Evolutionary conservation across 306 rosid species (phyloP).

Genomic region (Cucumis cinereus): DNA sequence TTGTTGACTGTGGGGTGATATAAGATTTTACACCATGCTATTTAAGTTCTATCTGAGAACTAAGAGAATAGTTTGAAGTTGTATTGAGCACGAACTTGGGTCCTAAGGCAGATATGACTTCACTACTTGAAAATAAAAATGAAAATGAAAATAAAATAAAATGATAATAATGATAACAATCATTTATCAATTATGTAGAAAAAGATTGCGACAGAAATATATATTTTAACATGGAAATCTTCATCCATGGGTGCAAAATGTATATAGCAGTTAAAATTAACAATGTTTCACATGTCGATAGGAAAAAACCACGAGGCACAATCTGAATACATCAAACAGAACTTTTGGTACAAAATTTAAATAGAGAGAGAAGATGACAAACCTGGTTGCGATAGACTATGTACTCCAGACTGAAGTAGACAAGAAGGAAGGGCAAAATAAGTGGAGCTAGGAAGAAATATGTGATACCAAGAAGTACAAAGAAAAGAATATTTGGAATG

Average conservation of each 20-base stretch:
- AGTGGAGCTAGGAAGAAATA: constrained; percentile 95
- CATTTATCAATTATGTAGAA: background rate
- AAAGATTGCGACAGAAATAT: background rate
- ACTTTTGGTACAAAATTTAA: no score
- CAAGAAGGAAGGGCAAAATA: constrained; percentile 78
- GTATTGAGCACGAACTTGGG: background rate
- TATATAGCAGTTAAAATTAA: background rate
- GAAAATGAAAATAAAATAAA: no score
- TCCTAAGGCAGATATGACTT: background rate
- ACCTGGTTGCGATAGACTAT: constrained; percentile 83
- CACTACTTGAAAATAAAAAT: background rate
- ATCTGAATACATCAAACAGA: background rate
- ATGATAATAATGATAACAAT: background rate
- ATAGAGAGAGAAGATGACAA: constrained; percentile 2
- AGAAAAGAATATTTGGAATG: constrained; percentile 69
- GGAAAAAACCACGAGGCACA: background rate
- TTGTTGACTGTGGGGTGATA: background rate
- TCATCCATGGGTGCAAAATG: background rate
- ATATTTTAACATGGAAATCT: background rate
- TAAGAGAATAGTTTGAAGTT: background rate
- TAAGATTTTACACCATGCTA: background rate
- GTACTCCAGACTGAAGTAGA: constrained; percentile 64
- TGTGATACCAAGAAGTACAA: constrained; percentile 86
- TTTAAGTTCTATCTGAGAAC: no score
- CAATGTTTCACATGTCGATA: background rate